These are phyloP conservation scores for Lepiota subincarnata DNA, from an alignment of 768 basidiomycete genomes.

Conservation along the genomic window DNA sequence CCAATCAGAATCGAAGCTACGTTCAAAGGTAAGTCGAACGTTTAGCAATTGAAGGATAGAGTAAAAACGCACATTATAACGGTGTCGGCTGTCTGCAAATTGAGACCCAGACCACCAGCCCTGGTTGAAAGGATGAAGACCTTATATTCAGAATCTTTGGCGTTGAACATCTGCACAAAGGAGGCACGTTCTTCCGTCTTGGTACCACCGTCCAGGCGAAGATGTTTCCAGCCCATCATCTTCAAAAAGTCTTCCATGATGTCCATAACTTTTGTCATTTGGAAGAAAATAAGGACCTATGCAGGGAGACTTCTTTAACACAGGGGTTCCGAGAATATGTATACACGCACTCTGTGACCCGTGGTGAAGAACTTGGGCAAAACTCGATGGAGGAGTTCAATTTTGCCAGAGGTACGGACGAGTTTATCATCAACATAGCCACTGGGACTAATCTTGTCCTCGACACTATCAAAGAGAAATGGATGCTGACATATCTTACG, in stretches of 20 bases:
- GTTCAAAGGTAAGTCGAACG: conserved; percentile 12
- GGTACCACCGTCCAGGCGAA: conserved; percentile 94
- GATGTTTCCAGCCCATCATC: conserved; percentile 80
- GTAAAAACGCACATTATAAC: conserved; percentile 76
- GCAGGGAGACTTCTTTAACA: conserved; percentile 4
- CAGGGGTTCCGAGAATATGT: background rate
- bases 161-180: conserved; percentile 85
- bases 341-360: conserved; percentile 70
- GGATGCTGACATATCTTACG: conserved; percentile 99
- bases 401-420: conserved; percentile 85
- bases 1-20: conserved; percentile 77
- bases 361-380: conserved; percentile 93
- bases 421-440: conserved; percentile 82
- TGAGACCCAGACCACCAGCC: conserved; percentile 90
- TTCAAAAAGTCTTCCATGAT: conserved; percentile 96
- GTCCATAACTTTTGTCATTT: conserved; percentile 99
- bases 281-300: conserved; percentile 98
- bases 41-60: background rate
- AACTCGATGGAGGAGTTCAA: conserved; percentile 86
- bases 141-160: conserved; percentile 80
- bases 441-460: conserved; percentile 86
- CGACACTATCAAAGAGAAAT: conserved; percentile 92
- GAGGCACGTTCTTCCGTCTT: conserved; percentile 93
- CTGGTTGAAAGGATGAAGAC: conserved; percentile 94
- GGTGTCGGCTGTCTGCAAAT: conserved; percentile 94